Evolutionary conservation across 495 filamentous ascomycete species (phyloP), one percentile per base, ranked within the genome.

Genomic region (Penicillium salamii): DNA sequence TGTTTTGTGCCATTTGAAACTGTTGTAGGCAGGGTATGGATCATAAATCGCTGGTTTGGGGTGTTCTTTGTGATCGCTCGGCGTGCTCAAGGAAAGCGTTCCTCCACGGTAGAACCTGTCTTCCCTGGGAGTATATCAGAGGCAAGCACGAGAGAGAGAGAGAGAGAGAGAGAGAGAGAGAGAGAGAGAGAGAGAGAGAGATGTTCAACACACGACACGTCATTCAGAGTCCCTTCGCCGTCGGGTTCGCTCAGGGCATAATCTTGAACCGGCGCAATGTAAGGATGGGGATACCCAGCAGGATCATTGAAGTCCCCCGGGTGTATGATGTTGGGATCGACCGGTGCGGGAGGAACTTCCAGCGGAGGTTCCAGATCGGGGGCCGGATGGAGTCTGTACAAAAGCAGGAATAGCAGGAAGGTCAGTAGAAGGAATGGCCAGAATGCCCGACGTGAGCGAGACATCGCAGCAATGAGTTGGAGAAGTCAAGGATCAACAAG

Each of bases 21-120:
- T 34, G 9, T 45, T 45, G 9, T 45, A 45, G 2, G 17, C 42
- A 33, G 42, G 42, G 17, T 45, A 45, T 2, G 42, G 42, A 12
- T 45, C 42, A n/a, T 34, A 45, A 7, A 45, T 45, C 1, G 42
- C 42, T 11, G 42, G 42, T 5, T 2, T 33, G 11, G 42, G 42
- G 19, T 45, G 19, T 26, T 24, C 17, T 2, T 8, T 45, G 18
- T 14, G 6, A 3, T 29, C 40, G 3, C 12, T 34, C 28, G 20
- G 29, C 7, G 29, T 45, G 5, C 18, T 45, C 18, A 45, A 35
- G 7, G 19, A 20, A 17, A 20, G 18, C 6, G 18, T 45, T 21
- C 42, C 42, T 23, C 42, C 42, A 2, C 13, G 19, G 29, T 45
- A 45, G 32, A 45, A 45, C 3, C 11, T 14, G 3, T 23, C 5